Percentiles rank a stretch among this genome's conserved stretches.
Evolutionary conservation across 176 grass and related monocot genomes (phyloP).

Genomic region (Saccharum officinarum): DNA sequence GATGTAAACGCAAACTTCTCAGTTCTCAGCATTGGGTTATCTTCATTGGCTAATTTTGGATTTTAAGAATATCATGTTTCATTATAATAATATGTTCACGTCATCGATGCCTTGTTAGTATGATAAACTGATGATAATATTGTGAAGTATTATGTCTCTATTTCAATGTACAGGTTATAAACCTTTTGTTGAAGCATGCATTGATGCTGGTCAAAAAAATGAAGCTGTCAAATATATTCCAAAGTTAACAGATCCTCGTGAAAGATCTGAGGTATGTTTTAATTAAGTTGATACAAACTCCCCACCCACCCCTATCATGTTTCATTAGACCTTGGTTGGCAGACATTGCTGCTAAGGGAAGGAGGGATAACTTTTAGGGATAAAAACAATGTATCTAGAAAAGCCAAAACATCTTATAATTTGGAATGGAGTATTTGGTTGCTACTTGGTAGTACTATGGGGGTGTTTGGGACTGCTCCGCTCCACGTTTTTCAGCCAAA

Average conservation of each 20-base stretch:
- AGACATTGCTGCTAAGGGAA: not conserved
- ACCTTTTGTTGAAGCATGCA: slow-evolving; percentile 97
- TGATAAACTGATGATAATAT: not conserved
- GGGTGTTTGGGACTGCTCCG: too few species aligned
- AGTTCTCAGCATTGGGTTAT: not conserved
- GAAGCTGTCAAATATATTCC: slow-evolving; percentile 92
- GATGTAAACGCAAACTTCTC: slow-evolving; percentile 1
- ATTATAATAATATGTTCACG: not conserved
- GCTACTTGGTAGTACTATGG: not conserved
- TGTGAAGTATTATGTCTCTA: not conserved
- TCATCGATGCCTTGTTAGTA: not conserved
- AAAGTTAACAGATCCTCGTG: slow-evolving; percentile 69
- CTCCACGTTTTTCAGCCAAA: too few species aligned
- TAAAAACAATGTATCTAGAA: not conserved
- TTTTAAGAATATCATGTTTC: not conserved
- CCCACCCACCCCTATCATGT: not conserved
- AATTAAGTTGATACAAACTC: not conserved
- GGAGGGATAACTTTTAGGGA: too few species aligned
- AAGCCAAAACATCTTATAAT: not conserved
- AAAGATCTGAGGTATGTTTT: slow-evolving; percentile 85
- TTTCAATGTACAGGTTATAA: slow-evolving; percentile 64
- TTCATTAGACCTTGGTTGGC: not conserved
- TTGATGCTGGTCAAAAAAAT: slow-evolving; percentile 88
- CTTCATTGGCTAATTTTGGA: slow-evolving; percentile 7
- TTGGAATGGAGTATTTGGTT: not conserved